Percentiles rank a stretch among this genome's conserved stretches.
These are phyloP conservation scores for Myxozyma sirexii DNA, from an alignment of 805 yeast species.

Conservation along the genomic window DNA sequence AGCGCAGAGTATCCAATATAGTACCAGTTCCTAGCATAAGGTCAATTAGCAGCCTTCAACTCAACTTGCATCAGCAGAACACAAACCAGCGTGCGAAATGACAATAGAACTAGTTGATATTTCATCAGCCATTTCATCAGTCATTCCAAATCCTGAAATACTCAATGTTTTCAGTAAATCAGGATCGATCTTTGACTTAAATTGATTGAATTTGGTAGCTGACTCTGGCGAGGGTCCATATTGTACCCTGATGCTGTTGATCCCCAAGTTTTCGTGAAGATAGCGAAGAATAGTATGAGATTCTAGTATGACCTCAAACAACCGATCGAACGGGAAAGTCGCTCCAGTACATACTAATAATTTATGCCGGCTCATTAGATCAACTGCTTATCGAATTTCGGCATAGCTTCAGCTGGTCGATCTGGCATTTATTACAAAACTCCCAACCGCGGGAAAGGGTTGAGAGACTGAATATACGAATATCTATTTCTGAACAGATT, in stretches of 20 bases:
- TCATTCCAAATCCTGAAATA: constrained; percentile 54
- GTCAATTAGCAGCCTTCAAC: background rate
- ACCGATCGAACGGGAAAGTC: constrained; percentile 72
- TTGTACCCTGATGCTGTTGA: constrained; percentile 54
- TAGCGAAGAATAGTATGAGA: constrained; percentile 42
- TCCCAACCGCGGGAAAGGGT: too few species aligned
- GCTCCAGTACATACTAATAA: constrained; percentile 83
- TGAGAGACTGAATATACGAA: too few species aligned
- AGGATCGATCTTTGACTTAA: constrained; percentile 9
- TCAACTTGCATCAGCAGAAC: background rate
- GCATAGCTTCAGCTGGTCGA: too few species aligned
- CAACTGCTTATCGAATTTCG: too few species aligned
- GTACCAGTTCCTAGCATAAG: constrained; percentile 70
- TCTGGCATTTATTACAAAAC: too few species aligned
- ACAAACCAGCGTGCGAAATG: constrained; percentile 75
- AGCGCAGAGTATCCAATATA: constrained; percentile 72
- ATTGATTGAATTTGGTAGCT: constrained; percentile 37
- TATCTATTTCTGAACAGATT: too few species aligned
- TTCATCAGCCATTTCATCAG: constrained; percentile 47
- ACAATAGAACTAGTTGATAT: constrained; percentile 59
- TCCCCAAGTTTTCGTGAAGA: constrained; percentile 45
- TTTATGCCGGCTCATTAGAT: background rate
- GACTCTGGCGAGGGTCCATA: constrained; percentile 53
- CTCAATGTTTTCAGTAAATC: constrained; percentile 6
- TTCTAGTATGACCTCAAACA: constrained; percentile 53